Percentiles rank a stretch among this genome's conserved stretches.
Conservation (phyloP, 164 flowering plant genomes). For the Pachysandra terminalis region DNA sequence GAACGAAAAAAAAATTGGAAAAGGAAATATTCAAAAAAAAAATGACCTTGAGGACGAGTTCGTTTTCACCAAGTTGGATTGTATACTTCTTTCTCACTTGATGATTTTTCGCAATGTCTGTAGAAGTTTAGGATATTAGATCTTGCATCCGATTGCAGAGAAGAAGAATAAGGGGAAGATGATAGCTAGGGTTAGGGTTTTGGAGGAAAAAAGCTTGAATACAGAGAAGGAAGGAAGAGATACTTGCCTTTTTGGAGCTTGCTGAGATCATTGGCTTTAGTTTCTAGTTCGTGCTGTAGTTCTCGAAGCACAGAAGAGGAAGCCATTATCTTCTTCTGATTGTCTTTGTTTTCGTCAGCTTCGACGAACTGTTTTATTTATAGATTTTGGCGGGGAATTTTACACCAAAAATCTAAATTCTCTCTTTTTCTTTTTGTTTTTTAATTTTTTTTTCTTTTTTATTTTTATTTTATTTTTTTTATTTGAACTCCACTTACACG, state of each 20-base stretch:
- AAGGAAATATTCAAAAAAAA: neutral
- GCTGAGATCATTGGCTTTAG: constrained; percentile 79
- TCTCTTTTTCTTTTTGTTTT: no score
- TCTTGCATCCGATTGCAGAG: neutral
- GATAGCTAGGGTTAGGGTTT: constrained; percentile 8
- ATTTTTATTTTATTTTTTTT: no score
- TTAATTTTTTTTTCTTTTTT: no score
- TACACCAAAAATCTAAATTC: no score
- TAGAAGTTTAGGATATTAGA: neutral
- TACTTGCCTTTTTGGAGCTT: constrained; percentile 76
- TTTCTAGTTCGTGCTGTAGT: constrained; percentile 75
- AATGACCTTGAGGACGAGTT: constrained; percentile 86
- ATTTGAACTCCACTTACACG: no score
- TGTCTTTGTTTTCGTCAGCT: no score
- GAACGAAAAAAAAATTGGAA: neutral
- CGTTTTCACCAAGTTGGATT: constrained; percentile 94
- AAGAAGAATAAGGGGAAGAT: neutral
- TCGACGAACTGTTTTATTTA: no score
- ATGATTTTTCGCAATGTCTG: constrained; percentile 89
- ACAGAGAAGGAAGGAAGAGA: neutral
- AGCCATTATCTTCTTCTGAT: constrained; percentile 23
- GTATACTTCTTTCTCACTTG: constrained; percentile 97
- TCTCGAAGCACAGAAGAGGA: constrained; percentile 55
- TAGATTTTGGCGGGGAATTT: no score
- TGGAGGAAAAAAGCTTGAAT: neutral